These are phyloP conservation scores for Ceriops decandra DNA, from an alignment of 345 rosid species.

Conservation along the genomic window DNA sequence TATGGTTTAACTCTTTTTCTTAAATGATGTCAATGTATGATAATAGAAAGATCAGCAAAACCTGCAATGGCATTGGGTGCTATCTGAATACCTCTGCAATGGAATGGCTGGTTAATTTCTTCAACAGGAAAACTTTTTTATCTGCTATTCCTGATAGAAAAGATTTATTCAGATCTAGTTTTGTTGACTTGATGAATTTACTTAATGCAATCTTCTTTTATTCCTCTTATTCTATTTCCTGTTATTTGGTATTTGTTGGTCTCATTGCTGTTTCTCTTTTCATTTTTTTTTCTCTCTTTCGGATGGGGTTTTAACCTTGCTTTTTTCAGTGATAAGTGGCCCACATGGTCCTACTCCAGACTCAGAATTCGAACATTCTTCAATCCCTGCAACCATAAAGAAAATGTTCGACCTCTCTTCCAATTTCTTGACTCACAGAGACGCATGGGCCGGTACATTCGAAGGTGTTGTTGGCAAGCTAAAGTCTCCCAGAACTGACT, in stretches of 20 bases:
- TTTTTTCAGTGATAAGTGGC: constrained; percentile 55
- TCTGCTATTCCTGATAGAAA: not conserved
- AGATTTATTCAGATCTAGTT: not conserved
- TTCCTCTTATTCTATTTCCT: not conserved
- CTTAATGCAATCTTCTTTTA: too few species aligned
- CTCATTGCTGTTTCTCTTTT: not conserved
- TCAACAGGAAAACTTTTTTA: too few species aligned
- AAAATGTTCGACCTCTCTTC: constrained; percentile 82
- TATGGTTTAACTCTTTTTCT: not conserved
- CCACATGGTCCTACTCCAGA: constrained; percentile 66
- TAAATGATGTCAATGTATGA: too few species aligned
- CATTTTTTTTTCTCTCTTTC: not conserved
- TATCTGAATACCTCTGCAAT: too few species aligned
- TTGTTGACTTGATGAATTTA: not conserved
- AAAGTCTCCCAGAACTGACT: constrained; percentile 80
- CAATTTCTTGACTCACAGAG: constrained; percentile 87
- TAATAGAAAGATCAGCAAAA: too few species aligned
- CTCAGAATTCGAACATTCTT: constrained; percentile 91
- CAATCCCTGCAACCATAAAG: constrained; percentile 93
- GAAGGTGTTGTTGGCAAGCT: constrained; percentile 65
- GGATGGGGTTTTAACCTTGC: too few species aligned
- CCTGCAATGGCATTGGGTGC: too few species aligned
- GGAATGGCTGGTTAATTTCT: too few species aligned
- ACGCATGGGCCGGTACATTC: constrained; percentile 97
- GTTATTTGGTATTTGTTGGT: not conserved